Evolutionary conservation across 2,329 filamentous ascomycete species (phyloP).

Genomic region (Aspergillus vadensis): DNA sequence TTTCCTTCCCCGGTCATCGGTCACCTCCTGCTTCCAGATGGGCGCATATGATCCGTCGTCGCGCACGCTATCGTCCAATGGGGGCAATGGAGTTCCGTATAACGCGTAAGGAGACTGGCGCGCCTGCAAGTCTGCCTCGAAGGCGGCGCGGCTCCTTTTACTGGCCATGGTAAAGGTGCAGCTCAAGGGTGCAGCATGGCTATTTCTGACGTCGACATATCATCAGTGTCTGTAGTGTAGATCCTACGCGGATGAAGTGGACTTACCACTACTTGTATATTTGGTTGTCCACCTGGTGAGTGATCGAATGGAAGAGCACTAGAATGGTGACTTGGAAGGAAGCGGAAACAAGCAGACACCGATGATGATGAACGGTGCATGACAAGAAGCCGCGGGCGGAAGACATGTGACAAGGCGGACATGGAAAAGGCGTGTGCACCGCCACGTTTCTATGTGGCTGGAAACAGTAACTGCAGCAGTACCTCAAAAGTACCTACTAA

Average conservation of each 20-base stretch:
- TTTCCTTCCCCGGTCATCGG: constrained; percentile 86
- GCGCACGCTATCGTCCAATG: constrained; percentile 71
- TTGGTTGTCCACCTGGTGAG: not conserved
- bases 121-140: constrained; percentile 71
- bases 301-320: not conserved
- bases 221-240: not conserved
- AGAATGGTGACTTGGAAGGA: not conserved
- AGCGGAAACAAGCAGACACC: not conserved
- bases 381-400: not conserved
- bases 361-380: not conserved
- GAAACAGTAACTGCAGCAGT: not conserved
- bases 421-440: constrained; percentile 4
- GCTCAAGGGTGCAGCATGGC: constrained; percentile 3
- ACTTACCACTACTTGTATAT: not conserved
- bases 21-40: constrained; percentile 97
- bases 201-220: not conserved
- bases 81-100: constrained; percentile 83
- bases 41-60: constrained; percentile 93
- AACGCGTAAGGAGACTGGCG: constrained; percentile 72
- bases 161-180: constrained; percentile 59
- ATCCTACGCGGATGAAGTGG: not conserved
- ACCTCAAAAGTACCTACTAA: not conserved
- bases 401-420: constrained; percentile 13
- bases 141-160: constrained; percentile 77
- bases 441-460: constrained; percentile 14